Evolutionary conservation across 1,284 basidiomycete species (phyloP).

Genomic region (Leccinum pseudoinsigne): DNA sequence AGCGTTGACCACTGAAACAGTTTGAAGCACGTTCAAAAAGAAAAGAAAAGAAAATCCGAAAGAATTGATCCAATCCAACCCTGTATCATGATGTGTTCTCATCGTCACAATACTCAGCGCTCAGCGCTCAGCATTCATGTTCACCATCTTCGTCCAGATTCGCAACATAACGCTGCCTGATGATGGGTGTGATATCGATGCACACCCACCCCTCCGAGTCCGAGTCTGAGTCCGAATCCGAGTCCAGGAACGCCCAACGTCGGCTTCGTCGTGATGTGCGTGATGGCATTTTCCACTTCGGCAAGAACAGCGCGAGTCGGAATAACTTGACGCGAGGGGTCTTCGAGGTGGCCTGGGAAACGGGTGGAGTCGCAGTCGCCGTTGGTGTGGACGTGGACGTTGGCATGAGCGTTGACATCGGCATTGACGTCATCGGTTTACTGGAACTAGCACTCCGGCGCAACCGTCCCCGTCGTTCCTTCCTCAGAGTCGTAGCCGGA

Average conservation of each 20-base stretch:
- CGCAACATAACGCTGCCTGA: slow-evolving; percentile 32
- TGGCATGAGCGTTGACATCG: slow-evolving; percentile 11
- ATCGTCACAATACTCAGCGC: background rate
- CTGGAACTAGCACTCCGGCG: background rate
- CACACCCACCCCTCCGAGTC: slow-evolving; percentile 39
- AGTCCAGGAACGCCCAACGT: background rate
- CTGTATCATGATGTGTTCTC: background rate
- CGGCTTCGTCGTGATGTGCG: background rate
- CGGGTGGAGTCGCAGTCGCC: slow-evolving; percentile 4
- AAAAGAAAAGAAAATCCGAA: background rate
- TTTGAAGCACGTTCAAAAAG: background rate
- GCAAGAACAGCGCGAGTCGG: slow-evolving; percentile 18
- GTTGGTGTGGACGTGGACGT: background rate
- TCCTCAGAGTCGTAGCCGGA: background rate
- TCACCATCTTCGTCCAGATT: slow-evolving; percentile 9
- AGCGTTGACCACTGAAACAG: background rate
- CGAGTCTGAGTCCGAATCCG: slow-evolving; percentile 10
- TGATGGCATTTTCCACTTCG: slow-evolving; percentile 13
- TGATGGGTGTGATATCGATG: slow-evolving; percentile 41
- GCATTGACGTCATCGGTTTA: background rate
- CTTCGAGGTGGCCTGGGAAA: slow-evolving; percentile 15
- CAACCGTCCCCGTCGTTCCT: slow-evolving; percentile 13
- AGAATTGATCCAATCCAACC: background rate
- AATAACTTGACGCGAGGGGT: slow-evolving; percentile 14
- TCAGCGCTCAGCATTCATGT: background rate